Conservation (phyloP, 306 rosid genomes). For the Malus asiatica region DNA sequence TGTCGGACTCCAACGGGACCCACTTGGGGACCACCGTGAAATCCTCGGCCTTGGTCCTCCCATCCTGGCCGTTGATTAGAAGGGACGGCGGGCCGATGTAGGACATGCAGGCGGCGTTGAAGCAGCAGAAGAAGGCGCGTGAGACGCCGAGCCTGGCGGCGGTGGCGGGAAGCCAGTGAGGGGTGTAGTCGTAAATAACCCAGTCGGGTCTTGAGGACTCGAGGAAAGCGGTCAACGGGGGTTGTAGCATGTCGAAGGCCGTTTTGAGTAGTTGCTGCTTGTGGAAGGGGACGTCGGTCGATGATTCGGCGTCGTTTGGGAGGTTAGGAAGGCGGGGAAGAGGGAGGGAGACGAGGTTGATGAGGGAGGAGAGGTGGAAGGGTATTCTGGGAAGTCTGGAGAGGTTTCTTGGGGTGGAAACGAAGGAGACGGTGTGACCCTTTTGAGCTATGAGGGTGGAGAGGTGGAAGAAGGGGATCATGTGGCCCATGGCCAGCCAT, state of each 20-base stretch:
- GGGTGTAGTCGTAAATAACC: constrained; percentile 43
- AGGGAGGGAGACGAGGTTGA: constrained; percentile 24
- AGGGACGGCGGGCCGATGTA: constrained; percentile 18
- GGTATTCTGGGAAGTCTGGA: constrained; percentile 28
- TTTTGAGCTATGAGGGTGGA: constrained; percentile 30
- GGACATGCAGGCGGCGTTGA: constrained; percentile 27
- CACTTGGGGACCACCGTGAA: constrained; percentile 30
- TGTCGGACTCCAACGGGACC: constrained; percentile 20
- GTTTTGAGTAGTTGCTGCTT: constrained; percentile 27
- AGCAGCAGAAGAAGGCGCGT: constrained; percentile 28
- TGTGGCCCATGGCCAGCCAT: constrained; percentile 51
- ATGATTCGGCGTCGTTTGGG: constrained; percentile 32
- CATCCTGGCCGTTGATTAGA: constrained; percentile 11
- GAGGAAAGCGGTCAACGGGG: constrained; percentile 10
- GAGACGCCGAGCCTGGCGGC: constrained; percentile 26
- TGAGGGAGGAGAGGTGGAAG: constrained; percentile 23
- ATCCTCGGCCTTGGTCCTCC: constrained; percentile 23
- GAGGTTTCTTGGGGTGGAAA: constrained; percentile 35
- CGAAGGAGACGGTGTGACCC: constrained; percentile 29
- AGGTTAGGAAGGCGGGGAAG: constrained; percentile 23
- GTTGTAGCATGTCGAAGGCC: constrained; percentile 32
- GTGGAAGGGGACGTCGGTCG: constrained; percentile 33
- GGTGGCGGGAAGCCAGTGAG: constrained; percentile 44
- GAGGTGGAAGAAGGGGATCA: constrained; percentile 37
- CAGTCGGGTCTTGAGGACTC: constrained; percentile 24